Evolutionary conservation across 2,329 filamentous ascomycete genomes (phyloP).

Genomic region (Sclerotiophoma versabilis): DNA sequence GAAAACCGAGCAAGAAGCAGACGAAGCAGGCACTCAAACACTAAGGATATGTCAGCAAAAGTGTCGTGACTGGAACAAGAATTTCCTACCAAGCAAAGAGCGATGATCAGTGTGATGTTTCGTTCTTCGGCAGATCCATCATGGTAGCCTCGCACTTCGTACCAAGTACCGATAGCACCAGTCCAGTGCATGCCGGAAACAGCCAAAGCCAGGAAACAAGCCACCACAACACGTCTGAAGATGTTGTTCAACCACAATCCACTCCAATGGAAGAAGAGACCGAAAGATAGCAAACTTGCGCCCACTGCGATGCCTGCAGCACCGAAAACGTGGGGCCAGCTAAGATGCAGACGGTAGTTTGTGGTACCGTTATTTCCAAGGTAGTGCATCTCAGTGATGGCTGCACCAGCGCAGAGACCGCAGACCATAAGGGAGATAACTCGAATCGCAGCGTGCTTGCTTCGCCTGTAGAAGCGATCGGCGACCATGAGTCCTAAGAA

Average conservation of each 20-base stretch:
- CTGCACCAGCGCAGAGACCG: constrained; percentile 73
- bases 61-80: constrained; percentile 62
- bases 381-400: constrained; percentile 88
- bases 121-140: constrained; percentile 52
- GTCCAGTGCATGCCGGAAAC: constrained; percentile 92
- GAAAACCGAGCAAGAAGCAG: constrained; percentile 46
- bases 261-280: constrained; percentile 79
- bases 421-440: constrained; percentile 57
- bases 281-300: constrained; percentile 73
- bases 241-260: constrained; percentile 79
- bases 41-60: constrained; percentile 65
- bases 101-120: constrained; percentile 74
- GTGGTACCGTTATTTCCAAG: constrained; percentile 82
- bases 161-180: constrained; percentile 73
- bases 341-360: constrained; percentile 75
- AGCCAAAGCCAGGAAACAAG: constrained; percentile 72
- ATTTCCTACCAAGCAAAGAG: constrained; percentile 69
- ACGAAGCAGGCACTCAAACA: constrained; percentile 51
- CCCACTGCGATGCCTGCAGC: constrained; percentile 75
- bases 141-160: constrained; percentile 62
- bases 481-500: constrained; percentile 74
- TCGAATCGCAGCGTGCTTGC: constrained; percentile 35
- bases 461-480: constrained; percentile 52
- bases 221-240: constrained; percentile 75
- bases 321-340: constrained; percentile 66